A percentile compares a stretch with the other conserved stretches of the same genome.
These are phyloP conservation scores for Aspergillus pseudonomiae DNA, from an alignment of 2,329 filamentous ascomycete species.

Conservation along the genomic window DNA sequence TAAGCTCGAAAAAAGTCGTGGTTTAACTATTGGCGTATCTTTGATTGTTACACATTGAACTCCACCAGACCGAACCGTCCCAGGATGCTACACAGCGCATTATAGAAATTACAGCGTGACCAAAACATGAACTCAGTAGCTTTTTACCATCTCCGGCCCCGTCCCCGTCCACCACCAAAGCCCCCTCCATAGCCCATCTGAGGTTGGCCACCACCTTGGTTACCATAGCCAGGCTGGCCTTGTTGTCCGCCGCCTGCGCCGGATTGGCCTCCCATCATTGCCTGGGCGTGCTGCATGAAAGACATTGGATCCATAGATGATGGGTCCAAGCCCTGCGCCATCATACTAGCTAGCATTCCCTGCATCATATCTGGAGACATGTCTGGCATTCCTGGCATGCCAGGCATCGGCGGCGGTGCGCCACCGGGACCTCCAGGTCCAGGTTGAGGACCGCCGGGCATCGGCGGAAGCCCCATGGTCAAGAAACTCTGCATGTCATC, in stretches of 20 bases:
- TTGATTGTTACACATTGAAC: constrained; percentile 19
- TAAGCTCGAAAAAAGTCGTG: not conserved
- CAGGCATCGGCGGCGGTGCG: constrained; percentile 39
- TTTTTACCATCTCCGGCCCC: constrained; percentile 43
- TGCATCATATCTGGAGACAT: constrained; percentile 61
- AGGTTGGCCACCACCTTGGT: constrained; percentile 40
- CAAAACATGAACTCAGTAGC: constrained; percentile 11
- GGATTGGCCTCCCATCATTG: constrained; percentile 50
- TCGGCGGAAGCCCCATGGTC: constrained; percentile 52
- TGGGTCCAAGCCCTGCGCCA: constrained; percentile 57
- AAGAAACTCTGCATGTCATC: constrained; percentile 65
- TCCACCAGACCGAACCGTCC: constrained; percentile 20
- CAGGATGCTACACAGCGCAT: constrained; percentile 12
- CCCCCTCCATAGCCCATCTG: constrained; percentile 49
- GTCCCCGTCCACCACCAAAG: constrained; percentile 44
- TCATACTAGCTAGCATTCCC: constrained; percentile 60
- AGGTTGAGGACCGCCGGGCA: constrained; percentile 40
- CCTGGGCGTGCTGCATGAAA: constrained; percentile 58
- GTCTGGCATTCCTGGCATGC: constrained; percentile 51
- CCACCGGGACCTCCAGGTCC: constrained; percentile 31
- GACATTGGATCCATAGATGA: constrained; percentile 56
- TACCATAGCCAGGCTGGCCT: constrained; percentile 38
- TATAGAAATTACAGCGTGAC: constrained; percentile 20
- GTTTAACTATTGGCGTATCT: not conserved
- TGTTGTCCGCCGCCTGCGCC: constrained; percentile 42